Conservation (phyloP, 148 eudicot genomes). For the Fallopia convolvulus region DNA sequence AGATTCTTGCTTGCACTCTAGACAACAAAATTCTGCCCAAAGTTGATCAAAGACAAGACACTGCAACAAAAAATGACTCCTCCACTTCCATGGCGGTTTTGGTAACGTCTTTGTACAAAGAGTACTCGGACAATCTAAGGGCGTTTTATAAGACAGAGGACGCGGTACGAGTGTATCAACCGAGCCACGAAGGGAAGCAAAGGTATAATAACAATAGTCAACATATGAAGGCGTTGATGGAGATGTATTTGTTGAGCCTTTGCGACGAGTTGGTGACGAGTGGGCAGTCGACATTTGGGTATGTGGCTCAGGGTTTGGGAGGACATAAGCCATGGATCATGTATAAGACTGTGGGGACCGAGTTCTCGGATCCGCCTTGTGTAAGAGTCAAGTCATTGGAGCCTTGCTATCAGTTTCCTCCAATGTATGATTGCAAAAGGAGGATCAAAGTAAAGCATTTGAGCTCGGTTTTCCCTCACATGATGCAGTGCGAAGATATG, state of each 20-base stretch:
- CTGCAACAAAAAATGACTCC: neutral
- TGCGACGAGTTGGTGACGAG: slow-evolving; percentile 76
- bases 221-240: slow-evolving; percentile 68
- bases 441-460: slow-evolving; percentile 33
- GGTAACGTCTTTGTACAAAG: slow-evolving; percentile 44
- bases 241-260: slow-evolving; percentile 72
- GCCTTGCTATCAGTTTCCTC: slow-evolving; percentile 76
- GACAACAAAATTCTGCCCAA: slow-evolving; percentile 43
- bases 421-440: slow-evolving; percentile 42
- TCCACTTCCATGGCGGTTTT: slow-evolving; percentile 38
- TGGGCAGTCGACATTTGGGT: slow-evolving; percentile 70
- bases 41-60: slow-evolving; percentile 15
- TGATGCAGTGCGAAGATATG: slow-evolving; percentile 58
- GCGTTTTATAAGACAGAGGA: slow-evolving; percentile 62
- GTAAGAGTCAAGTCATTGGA: slow-evolving; percentile 53
- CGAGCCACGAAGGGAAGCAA: slow-evolving; percentile 64
- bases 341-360: slow-evolving; percentile 25
- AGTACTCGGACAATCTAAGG: slow-evolving; percentile 40
- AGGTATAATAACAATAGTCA: slow-evolving; percentile 48
- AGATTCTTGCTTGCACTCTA: slow-evolving; percentile 45
- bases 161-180: slow-evolving; percentile 47
- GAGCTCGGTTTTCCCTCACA: slow-evolving; percentile 33
- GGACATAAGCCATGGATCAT: slow-evolving; percentile 73
- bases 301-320: slow-evolving; percentile 81
- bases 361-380: slow-evolving; percentile 44